Conservation (phyloP, 768 basidiomycete species). For the Symmetrospora coprosmae region DNA sequence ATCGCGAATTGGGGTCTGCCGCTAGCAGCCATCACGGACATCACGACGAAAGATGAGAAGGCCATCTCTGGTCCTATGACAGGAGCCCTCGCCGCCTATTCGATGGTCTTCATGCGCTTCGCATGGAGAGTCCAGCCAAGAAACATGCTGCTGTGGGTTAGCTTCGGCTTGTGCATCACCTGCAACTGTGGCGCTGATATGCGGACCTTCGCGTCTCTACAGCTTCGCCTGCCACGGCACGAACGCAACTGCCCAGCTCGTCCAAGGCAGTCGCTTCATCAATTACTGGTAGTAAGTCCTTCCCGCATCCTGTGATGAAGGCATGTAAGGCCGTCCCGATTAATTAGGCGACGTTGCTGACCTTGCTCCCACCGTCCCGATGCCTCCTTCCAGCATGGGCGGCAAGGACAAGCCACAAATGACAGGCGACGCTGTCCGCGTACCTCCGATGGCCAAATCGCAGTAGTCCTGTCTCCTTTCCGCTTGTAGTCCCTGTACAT, state of each 20-base stretch:
- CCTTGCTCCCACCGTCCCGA: not conserved
- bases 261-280: slow-evolving; percentile 65
- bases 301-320: not conserved
- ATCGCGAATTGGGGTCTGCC: slow-evolving; percentile 97
- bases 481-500: too few species aligned
- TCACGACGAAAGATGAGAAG: slow-evolving; percentile 73
- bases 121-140: slow-evolving; percentile 92
- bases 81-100: slow-evolving; percentile 72
- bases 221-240: slow-evolving; percentile 49
- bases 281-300: slow-evolving; percentile 21
- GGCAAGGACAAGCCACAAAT: not conserved
- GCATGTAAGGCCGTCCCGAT: not conserved
- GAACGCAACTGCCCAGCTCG: slow-evolving; percentile 68
- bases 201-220: not conserved
- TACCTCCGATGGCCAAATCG: slow-evolving; percentile 7
- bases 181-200: not conserved
- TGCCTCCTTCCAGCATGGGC: slow-evolving; percentile 4
- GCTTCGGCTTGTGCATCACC: not conserved
- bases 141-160: slow-evolving; percentile 46
- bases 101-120: slow-evolving; percentile 93
- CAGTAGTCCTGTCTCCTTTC: too few species aligned
- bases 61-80: slow-evolving; percentile 97
- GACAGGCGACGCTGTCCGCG: slow-evolving; percentile 9
- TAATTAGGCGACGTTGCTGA: not conserved
- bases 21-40: slow-evolving; percentile 76